phyloP scores from a whole-genome alignment of 306 rosid species.

The Canavalia ensiformis region DNA sequence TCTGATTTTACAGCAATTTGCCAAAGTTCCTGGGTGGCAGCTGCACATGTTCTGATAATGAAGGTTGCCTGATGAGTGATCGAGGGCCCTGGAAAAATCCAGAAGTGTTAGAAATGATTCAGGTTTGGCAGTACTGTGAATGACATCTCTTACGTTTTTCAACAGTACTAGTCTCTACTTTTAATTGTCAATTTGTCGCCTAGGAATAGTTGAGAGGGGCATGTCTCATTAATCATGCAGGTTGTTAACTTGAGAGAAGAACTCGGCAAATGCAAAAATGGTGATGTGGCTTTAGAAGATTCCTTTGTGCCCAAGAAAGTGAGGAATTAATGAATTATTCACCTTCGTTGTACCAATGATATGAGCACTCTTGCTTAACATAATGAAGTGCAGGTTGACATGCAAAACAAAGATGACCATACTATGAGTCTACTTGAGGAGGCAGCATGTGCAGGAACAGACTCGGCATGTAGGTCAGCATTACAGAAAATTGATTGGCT shows the following conservation, averaged over 20 bases:
- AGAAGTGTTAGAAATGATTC: constrained; percentile 67
- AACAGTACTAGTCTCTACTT: neutral
- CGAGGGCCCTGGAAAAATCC: constrained; percentile 88
- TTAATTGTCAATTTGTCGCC: neutral
- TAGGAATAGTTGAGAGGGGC: constrained; percentile 7
- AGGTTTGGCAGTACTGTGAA: constrained; percentile 57
- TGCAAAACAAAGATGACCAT: constrained; percentile 35
- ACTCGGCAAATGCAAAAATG: constrained; percentile 29
- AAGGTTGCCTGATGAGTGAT: constrained; percentile 86
- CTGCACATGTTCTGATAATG: constrained; percentile 81
- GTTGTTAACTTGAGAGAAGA: constrained; percentile 49
- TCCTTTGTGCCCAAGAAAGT: constrained; percentile 47
- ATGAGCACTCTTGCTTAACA: neutral
- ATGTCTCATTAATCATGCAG: constrained; percentile 53
- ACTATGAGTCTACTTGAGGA: constrained; percentile 24
- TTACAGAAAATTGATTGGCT: constrained; percentile 61
- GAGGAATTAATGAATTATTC: constrained; percentile 30
- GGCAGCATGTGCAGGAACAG: constrained; percentile 23
- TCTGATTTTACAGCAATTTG: constrained; percentile 70
- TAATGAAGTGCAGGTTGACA: constrained; percentile 49
- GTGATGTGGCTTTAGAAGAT: constrained; percentile 43
- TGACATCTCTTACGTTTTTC: neutral
- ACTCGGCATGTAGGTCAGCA: constrained; percentile 46
- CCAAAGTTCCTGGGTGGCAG: constrained; percentile 86
- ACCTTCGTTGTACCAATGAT: neutral